These are phyloP conservation scores for Phytopythium vexans DNA, from an alignment of 352 stramenopile genomes.

Conservation along the genomic window DNA sequence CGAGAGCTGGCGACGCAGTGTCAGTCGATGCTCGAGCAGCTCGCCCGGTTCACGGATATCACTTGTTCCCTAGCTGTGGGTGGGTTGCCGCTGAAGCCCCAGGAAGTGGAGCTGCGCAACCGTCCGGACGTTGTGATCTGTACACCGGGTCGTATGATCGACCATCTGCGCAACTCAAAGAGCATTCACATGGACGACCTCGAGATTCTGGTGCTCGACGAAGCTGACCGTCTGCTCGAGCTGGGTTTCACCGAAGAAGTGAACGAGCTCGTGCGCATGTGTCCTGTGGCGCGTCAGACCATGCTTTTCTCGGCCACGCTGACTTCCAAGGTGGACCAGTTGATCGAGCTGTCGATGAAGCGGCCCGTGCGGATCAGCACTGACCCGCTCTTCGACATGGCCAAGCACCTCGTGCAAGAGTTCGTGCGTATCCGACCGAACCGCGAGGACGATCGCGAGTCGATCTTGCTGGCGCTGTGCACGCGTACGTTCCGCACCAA, in stretches of 20 bases:
- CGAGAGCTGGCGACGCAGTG: constrained; percentile 96
- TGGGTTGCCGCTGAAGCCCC: constrained; percentile 84
- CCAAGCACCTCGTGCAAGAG: constrained; percentile 96
- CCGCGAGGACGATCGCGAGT: constrained; percentile 92
- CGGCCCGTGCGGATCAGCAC: constrained; percentile 94
- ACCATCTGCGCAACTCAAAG: constrained; percentile 97
- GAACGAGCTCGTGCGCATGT: constrained; percentile 95
- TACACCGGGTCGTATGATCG: constrained; percentile 97
- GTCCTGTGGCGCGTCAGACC: constrained; percentile 94
- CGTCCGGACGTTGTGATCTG: constrained; percentile 97
- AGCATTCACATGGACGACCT: constrained; percentile 97
- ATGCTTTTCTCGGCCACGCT: constrained; percentile 99
- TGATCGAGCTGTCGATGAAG: constrained; percentile 97
- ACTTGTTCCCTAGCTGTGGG: constrained; percentile 92
- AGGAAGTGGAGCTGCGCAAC: constrained; percentile 95
- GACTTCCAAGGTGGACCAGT: constrained; percentile 96
- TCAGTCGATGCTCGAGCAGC: constrained; percentile 93
- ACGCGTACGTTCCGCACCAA: constrained; percentile 94
- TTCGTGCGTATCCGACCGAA: constrained; percentile 95
- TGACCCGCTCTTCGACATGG: constrained; percentile 94
- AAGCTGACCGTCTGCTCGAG: constrained; percentile 96
- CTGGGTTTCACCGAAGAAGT: constrained; percentile 98
- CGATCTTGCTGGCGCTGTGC: constrained; percentile 94
- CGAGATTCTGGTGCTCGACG: constrained; percentile 95
- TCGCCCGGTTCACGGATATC: constrained; percentile 96